A percentile compares a stretch with the other conserved stretches of the same genome.
Conservation (phyloP, 177 flowering plant species). For the Vitis hybrid region DNA sequence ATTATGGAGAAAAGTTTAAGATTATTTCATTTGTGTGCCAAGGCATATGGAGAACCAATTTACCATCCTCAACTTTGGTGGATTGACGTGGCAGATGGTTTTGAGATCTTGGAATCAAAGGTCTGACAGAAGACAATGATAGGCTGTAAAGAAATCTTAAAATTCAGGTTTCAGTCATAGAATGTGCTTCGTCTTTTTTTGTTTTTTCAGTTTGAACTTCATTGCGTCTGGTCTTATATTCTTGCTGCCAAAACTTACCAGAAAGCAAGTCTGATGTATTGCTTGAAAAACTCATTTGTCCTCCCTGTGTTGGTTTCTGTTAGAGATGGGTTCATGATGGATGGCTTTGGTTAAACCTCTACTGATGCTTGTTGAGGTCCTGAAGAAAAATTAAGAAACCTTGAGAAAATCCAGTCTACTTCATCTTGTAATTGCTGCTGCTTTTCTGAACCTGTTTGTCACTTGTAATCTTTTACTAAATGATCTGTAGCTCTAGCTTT, state of each 20-base stretch:
- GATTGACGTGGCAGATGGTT: conserved; percentile 1
- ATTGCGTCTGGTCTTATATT: conserved; percentile 1
- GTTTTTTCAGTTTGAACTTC: not conserved
- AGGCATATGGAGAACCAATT: conserved; percentile 6
- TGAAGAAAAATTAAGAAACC: too few relatives aligned
- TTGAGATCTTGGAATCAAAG: conserved; percentile 2
- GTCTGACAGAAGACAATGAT: not conserved
- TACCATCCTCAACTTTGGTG: conserved; percentile 9
- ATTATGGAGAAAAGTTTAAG: conserved; percentile 3
- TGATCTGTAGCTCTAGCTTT: too few relatives aligned
- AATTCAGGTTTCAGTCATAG: conserved; percentile 6
- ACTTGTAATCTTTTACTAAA: too few relatives aligned
- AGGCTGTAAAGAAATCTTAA: conserved; percentile 1
- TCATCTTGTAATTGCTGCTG: too few relatives aligned
- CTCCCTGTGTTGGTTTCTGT: not conserved
- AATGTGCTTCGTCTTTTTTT: not conserved
- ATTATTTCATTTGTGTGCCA: conserved; percentile 39
- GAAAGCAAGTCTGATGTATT: conserved; percentile 7
- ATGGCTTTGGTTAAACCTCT: not conserved
- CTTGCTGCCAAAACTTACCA: conserved; percentile 10
- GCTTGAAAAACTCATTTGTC: conserved; percentile 4
- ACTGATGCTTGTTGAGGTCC: too few relatives aligned
- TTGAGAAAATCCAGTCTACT: too few relatives aligned
- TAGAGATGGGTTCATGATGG: not conserved
- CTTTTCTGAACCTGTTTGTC: too few relatives aligned